phyloP scores from a whole-genome alignment of 345 rosid species.

The Hirschfeldia incana region DNA sequence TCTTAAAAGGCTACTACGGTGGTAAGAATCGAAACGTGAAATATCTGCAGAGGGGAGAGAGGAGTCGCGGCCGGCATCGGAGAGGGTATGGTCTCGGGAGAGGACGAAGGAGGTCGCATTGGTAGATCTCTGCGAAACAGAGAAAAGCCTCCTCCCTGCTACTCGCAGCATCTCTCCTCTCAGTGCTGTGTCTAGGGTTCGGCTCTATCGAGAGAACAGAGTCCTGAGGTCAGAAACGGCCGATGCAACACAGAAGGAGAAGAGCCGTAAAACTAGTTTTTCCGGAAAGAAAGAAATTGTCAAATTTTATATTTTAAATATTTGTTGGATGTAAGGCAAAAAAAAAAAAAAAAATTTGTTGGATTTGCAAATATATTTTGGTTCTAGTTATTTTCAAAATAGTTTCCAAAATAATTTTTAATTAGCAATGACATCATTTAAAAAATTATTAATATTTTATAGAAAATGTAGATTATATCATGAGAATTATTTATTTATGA shows the following conservation, averaged over 20 bases:
- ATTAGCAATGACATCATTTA: too few relatives aligned
- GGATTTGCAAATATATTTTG: too few relatives aligned
- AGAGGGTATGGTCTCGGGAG: conserved; percentile 37
- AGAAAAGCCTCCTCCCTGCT: conserved; percentile 77
- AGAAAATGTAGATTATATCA: too few relatives aligned
- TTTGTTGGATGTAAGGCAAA: background rate
- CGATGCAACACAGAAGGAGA: conserved; percentile 12
- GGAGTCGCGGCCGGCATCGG: conserved; percentile 33
- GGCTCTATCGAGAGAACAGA: conserved; percentile 4
- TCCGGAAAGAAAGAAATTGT: background rate
- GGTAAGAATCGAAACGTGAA: conserved; percentile 29
- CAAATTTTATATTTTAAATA: too few relatives aligned
- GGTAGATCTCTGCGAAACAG: conserved; percentile 48
- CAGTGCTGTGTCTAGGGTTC: conserved; percentile 28
- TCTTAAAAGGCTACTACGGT: conserved; percentile 51
- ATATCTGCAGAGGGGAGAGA: conserved; percentile 43
- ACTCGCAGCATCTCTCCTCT: conserved; percentile 64
- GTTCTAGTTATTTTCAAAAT: too few relatives aligned
- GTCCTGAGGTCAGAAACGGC: conserved; percentile 23
- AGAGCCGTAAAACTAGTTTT: background rate
- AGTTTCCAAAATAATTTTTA: too few relatives aligned
- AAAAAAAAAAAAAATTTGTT: too few relatives aligned
- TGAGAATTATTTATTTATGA: too few relatives aligned
- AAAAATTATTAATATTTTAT: too few relatives aligned
- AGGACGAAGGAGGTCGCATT: conserved; percentile 45